A percentile compares a stretch with the other conserved stretches of the same genome.
Conservation (phyloP, 2,329 filamentous ascomycete genomes). For the Cadophora sp. region DNA sequence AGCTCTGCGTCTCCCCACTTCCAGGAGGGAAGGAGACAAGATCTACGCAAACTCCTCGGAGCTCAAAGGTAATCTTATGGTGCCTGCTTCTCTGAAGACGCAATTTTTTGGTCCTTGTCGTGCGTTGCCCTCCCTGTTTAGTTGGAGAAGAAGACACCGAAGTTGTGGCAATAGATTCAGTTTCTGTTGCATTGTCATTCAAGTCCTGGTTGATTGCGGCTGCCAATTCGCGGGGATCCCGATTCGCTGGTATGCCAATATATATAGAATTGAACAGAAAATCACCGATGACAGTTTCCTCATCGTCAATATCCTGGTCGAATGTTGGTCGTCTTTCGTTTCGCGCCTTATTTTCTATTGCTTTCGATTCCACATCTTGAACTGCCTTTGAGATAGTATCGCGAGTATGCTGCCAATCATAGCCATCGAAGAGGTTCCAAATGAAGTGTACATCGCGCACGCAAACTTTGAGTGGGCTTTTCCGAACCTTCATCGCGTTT, state of each 20-base stretch:
- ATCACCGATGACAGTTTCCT: slow-evolving; percentile 88
- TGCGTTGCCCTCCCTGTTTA: slow-evolving; percentile 50
- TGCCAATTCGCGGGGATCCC: slow-evolving; percentile 82
- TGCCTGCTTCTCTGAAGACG: slow-evolving; percentile 84
- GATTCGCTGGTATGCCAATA: slow-evolving; percentile 87
- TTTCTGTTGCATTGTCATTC: slow-evolving; percentile 86
- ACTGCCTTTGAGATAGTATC: slow-evolving; percentile 88
- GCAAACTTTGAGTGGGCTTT: slow-evolving; percentile 76
- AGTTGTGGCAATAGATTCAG: slow-evolving; percentile 84
- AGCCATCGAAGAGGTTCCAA: slow-evolving; percentile 98
- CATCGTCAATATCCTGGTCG: slow-evolving; percentile 75
- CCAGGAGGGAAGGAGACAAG: slow-evolving; percentile 79
- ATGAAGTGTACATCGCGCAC: slow-evolving; percentile 91
- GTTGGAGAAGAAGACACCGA: slow-evolving; percentile 66
- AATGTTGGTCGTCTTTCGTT: slow-evolving; percentile 59
- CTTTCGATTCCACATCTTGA: slow-evolving; percentile 83
- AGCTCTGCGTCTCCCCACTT: slow-evolving; percentile 83
- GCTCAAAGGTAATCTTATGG: slow-evolving; percentile 95
- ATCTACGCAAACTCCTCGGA: slow-evolving; percentile 84
- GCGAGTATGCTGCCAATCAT: slow-evolving; percentile 91
- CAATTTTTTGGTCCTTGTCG: slow-evolving; percentile 61
- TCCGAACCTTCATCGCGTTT: slow-evolving; percentile 64
- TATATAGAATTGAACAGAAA: slow-evolving; percentile 99
- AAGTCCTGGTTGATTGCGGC: slow-evolving; percentile 87
- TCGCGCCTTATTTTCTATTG: slow-evolving; percentile 73